Evolutionary conservation across 2,329 filamentous ascomycete genomes (phyloP).

Genomic region (Cercospora zeae-maydis): DNA sequence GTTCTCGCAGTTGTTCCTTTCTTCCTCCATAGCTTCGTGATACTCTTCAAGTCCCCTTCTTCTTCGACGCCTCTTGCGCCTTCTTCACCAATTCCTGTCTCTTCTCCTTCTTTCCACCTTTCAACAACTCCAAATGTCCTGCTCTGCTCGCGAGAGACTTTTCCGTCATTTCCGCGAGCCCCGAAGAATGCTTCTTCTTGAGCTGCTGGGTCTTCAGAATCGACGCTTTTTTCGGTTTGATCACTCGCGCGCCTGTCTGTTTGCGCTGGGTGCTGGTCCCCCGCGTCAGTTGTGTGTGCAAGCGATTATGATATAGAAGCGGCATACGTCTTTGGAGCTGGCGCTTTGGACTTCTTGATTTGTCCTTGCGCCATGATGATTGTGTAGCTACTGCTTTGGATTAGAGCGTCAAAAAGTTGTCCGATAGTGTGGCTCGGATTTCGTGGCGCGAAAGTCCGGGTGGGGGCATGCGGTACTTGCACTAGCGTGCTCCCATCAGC

Average conservation of each 20-base stretch:
- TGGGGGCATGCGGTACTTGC: neutral
- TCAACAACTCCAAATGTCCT: constrained; percentile 66
- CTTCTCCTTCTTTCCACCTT: constrained; percentile 61
- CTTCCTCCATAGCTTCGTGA: neutral
- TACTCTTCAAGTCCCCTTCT: neutral
- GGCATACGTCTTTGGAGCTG: constrained; percentile 26
- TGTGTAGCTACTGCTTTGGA: neutral
- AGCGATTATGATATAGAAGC: neutral
- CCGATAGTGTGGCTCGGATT: neutral
- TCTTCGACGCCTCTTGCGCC: constrained; percentile 4
- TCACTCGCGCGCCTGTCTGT: constrained; percentile 53
- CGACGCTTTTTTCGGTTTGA: constrained; percentile 63
- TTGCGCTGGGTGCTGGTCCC: constrained; percentile 31
- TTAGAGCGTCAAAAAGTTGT: neutral
- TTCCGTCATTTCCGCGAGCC: constrained; percentile 64
- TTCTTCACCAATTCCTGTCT: constrained; percentile 28
- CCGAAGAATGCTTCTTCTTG: constrained; percentile 63
- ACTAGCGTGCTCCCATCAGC: neutral
- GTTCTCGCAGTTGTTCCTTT: neutral
- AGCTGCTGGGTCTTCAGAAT: constrained; percentile 60
- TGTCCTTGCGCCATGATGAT: constrained; percentile 31
- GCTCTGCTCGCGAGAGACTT: constrained; percentile 62
- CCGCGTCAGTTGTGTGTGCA: neutral
- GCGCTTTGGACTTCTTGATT: constrained; percentile 32
- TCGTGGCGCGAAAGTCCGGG: neutral